Evolutionary conservation across 1,284 basidiomycete genomes (phyloP), one percentile per base, ranked within the genome.

Genomic region (Irpex sp.): DNA sequence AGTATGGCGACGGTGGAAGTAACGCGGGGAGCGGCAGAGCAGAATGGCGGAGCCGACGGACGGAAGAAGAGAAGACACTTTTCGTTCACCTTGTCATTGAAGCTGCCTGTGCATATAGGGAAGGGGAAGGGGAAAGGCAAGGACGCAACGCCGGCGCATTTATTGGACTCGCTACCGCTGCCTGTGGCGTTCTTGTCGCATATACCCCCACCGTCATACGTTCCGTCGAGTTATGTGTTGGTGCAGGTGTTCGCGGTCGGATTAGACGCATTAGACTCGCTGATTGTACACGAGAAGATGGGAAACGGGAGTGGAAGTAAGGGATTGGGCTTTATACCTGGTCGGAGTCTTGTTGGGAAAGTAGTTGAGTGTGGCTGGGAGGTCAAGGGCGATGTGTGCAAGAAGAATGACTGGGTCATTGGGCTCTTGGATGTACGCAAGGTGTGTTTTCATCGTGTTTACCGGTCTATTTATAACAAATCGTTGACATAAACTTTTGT

Each of bases 241-340:
- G 86, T 96, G 7, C 93, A 95, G 70, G 89, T 96, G 1, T 93
- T 91, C 80, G 92, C 91, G 6, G 92, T 93, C 0, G 93, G 86
- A 2, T 74, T 96, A 51, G 93, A 96, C 71, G 80, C 82, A 11
- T 76, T 89, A 4, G 93, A 96, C 76, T 82, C 82, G 26, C 76
- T 88, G 57, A 80, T 89, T 34, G 84, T 87, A 7, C 81, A 81
- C 44, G 77, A 80, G 26, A 82, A 82, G 67, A 73, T 74, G 44
- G 67, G 55, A 64, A 69, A 64, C 49, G 69, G 64, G 57, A 69
- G 64, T 52, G 69, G 64, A 57, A 69, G 63, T 58, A 73, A 67
- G 49, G 82, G 82, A 21, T 83, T 85, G 15, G 90, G 91, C 1
- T 91, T 86, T 72, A 84, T 95, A 1, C 94, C 94, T 11, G 94